A percentile compares a stretch with the other conserved stretches of the same genome.
phyloP scores from a whole-genome alignment of 2,329 filamentous ascomycete species.

The Aureobasidium zeae region DNA sequence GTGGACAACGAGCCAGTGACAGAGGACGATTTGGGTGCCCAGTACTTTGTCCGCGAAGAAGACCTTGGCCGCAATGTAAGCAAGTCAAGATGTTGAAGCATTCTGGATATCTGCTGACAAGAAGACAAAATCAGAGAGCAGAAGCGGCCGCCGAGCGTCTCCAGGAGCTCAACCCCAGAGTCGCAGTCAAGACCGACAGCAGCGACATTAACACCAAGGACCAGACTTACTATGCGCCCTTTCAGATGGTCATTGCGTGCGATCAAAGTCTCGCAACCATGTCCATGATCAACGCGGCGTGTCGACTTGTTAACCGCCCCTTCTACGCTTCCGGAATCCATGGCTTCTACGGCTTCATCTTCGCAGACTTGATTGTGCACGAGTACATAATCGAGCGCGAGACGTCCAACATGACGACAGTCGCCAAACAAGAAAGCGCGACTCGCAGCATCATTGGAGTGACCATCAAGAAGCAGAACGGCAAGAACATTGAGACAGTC shows the following conservation, averaged over 20 bases:
- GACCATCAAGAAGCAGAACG: slow-evolving; percentile 55
- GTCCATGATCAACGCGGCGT: slow-evolving; percentile 74
- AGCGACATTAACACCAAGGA: slow-evolving; percentile 58
- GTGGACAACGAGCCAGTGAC: slow-evolving; percentile 68
- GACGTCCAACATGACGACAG: slow-evolving; percentile 59
- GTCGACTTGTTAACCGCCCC: slow-evolving; percentile 64
- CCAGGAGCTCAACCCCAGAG: slow-evolving; percentile 80
- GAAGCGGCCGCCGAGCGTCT: slow-evolving; percentile 69
- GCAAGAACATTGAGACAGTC: slow-evolving; percentile 71
- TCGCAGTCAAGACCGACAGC: slow-evolving; percentile 60
- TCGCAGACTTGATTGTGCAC: slow-evolving; percentile 84
- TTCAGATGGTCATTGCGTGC: slow-evolving; percentile 82
- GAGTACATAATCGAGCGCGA: slow-evolving; percentile 82
- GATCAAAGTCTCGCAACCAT: slow-evolving; percentile 70
- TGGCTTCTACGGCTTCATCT: slow-evolving; percentile 90
- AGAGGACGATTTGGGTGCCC: slow-evolving; percentile 62
- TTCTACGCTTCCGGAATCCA: slow-evolving; percentile 87
- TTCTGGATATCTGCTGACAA: background rate
- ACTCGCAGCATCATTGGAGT: slow-evolving; percentile 69
- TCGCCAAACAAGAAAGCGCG: slow-evolving; percentile 53
- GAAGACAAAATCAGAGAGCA: slow-evolving; percentile 67
- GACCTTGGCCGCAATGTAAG: slow-evolving; percentile 64
- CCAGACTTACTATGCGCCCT: slow-evolving; percentile 65
- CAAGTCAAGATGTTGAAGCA: background rate
- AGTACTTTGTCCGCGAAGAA: slow-evolving; percentile 64